Base-by-base conservation (phyloP, 2,329 filamentous ascomycete genomes). In the Alternaria tenuissima region DNA sequence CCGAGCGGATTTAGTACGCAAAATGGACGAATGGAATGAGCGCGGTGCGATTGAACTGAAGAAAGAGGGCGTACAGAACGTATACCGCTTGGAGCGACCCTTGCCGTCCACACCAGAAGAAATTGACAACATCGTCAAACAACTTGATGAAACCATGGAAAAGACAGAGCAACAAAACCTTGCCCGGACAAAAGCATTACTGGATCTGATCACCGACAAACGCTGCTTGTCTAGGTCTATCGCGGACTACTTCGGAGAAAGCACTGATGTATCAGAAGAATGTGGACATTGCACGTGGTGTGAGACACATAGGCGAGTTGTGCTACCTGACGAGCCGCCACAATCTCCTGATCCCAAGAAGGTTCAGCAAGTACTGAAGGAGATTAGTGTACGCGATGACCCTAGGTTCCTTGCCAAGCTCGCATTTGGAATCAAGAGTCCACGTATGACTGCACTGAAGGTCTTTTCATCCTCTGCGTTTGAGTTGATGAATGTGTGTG, bases 341-440 rank as follows among this genome's bases (percentile, higher is more conserved):
- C 77, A 79, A 16, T 63, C 69, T 0, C 77, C 85, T 4, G 76
- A 87, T 56, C 56, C 65, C 0, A 59, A 59, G 0, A 77, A 77
- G 0, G 83, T 88, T 47, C 57, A 72, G 7, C 71, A 67, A 1
- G 75, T 89, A 0, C 73, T 89, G 1, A 61, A 72, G 0, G 78
- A 72, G 0, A 82, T 84, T 12, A 65, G 75, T 0, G 81, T 83
- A 1, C 79, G 85, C 2, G 85, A 89, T 47, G 87, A 90, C 68
- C 80, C 87, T 2, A 75, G 87, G 12, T 85, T 88, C 63, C 76
- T 89, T 28, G 86, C 88, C 0, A 81, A 85, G 20, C 76, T 89
- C 4, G 87, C 87, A 0, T 89, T 89, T 69, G 88, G 88, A 0
- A 89, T 89, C 68, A 80, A 79, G 44, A 89, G 86, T 64, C 88